Evolutionary conservation across 129 eudicot genomes (phyloP), one percentile per base, ranked within the genome.

Genomic region (Mikania micrantha): DNA sequence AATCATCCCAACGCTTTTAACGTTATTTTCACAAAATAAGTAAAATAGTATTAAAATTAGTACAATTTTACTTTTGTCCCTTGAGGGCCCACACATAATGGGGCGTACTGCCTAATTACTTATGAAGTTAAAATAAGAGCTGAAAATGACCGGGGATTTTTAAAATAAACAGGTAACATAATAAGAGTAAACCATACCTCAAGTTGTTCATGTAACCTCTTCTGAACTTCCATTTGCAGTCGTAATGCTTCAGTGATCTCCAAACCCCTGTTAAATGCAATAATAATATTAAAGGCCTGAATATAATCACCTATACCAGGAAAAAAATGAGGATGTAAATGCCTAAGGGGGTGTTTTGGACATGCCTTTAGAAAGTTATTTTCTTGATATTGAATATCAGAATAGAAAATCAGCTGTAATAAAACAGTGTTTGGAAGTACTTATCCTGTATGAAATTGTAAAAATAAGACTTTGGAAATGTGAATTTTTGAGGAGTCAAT

Each of bases 211-310:
- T 91, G 97, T 28, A 91, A 66, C 44, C 90, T 82, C 79, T 91
- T 91, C 64, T 91, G 97, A 53, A 91, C 95, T 75, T 91, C 97
- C 97, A 91, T 91, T 60, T 91, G 97, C 67, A 91, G 71, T 42
- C 92, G 87, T 67, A 91, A 70, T 35, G 97, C 97, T 82, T 91
- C 97, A 31, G 97, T 87, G 69, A 91, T 85, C 84, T 87, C 95
- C 77, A 85, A 74, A 60, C 97, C 98, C 85, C 98, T 92, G 78
- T 73, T 45, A 36, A 9, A 28, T 39, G 15, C 68, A 79, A 54
- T 54, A 20, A 21, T 8, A 19, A 62, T 16, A 16, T n/a, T 62
- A 45, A 73, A 73, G 50, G 8, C 47, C 69, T 19, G 10, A 49
- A 21, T 3, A 62, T 72, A 39, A 50, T 52, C 31, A 39, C 65